phyloP scores from a whole-genome alignment of 257 asterid genomes.

The Knoxia roxburghii region DNA sequence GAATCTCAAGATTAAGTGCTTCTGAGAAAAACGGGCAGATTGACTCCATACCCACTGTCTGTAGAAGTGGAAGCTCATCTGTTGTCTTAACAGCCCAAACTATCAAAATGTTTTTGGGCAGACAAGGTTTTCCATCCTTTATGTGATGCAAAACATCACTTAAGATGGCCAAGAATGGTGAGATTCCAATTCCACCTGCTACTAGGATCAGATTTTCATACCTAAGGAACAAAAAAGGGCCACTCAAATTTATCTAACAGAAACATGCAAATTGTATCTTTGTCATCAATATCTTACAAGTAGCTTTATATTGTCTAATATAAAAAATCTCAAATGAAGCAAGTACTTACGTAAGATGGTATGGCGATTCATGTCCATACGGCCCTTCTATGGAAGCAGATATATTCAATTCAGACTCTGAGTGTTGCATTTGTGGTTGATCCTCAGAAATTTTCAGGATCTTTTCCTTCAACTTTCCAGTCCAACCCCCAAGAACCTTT shows the following conservation, averaged over 20 bases:
- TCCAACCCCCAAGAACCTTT: slow-evolving; percentile 71
- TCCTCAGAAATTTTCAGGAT: slow-evolving; percentile 27
- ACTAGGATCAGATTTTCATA: slow-evolving; percentile 75
- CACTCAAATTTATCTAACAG: not conserved
- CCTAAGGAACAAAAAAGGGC: slow-evolving; percentile 28
- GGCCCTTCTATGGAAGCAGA: slow-evolving; percentile 82
- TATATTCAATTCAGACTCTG: slow-evolving; percentile 28
- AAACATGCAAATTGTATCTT: too few relatives aligned
- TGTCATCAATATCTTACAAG: not conserved
- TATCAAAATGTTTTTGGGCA: slow-evolving; percentile 54
- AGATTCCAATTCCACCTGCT: slow-evolving; percentile 91
- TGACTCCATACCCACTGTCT: slow-evolving; percentile 54
- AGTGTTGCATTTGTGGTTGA: slow-evolving; percentile 22
- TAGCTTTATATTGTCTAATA: not conserved
- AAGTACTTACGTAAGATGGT: slow-evolving; percentile 55
- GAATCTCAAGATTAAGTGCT: slow-evolving; percentile 57
- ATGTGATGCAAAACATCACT: slow-evolving; percentile 70
- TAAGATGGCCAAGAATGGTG: slow-evolving; percentile 78
- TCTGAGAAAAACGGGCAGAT: slow-evolving; percentile 50
- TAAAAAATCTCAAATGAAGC: not conserved
- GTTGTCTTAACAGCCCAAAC: slow-evolving; percentile 76
- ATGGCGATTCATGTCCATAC: slow-evolving; percentile 81
- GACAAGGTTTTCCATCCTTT: slow-evolving; percentile 49
- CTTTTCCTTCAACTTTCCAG: slow-evolving; percentile 34
- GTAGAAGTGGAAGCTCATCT: slow-evolving; percentile 76